Conservation (phyloP, 768 basidiomycete genomes). For the Bullera alba region DNA sequence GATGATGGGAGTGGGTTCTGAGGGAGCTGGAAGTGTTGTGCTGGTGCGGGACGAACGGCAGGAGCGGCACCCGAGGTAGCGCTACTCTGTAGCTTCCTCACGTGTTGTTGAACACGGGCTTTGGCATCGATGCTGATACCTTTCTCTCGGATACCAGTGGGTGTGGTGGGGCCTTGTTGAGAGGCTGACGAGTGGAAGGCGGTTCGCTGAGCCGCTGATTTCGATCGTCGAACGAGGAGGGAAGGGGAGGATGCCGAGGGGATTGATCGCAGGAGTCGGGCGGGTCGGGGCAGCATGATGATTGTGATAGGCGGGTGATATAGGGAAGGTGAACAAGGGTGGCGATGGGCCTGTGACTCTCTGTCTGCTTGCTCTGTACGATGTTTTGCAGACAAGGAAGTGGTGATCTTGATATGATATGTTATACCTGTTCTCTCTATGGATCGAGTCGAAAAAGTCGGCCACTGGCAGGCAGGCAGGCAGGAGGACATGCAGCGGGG, state of each 20-base stretch:
- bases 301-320: neutral
- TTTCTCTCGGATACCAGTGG: slow-evolving; percentile 14
- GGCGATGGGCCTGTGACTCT: too few relatives aligned
- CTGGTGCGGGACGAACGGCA: slow-evolving; percentile 59
- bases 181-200: slow-evolving; percentile 21
- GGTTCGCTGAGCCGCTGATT: slow-evolving; percentile 4
- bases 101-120: slow-evolving; percentile 70
- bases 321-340: too few relatives aligned
- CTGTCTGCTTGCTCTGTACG: too few relatives aligned
- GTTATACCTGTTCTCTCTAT: too few relatives aligned
- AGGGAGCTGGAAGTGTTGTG: slow-evolving; percentile 50
- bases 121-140: slow-evolving; percentile 65
- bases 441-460: too few relatives aligned
- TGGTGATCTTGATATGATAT: too few relatives aligned
- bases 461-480: too few relatives aligned
- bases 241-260: slow-evolving; percentile 14
- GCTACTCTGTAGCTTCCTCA: slow-evolving; percentile 65
- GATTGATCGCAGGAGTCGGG: slow-evolving; percentile 22
- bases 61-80: slow-evolving; percentile 58
- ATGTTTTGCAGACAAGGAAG: too few relatives aligned
- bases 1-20: slow-evolving; percentile 24
- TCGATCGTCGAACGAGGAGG: slow-evolving; percentile 2
- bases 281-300: slow-evolving; percentile 27
- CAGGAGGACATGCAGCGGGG: too few relatives aligned
- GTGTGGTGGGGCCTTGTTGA: slow-evolving; percentile 12